These are phyloP conservation scores for Citrus sp. DNA, from an alignment of 345 rosid species.

Conservation along the genomic window DNA sequence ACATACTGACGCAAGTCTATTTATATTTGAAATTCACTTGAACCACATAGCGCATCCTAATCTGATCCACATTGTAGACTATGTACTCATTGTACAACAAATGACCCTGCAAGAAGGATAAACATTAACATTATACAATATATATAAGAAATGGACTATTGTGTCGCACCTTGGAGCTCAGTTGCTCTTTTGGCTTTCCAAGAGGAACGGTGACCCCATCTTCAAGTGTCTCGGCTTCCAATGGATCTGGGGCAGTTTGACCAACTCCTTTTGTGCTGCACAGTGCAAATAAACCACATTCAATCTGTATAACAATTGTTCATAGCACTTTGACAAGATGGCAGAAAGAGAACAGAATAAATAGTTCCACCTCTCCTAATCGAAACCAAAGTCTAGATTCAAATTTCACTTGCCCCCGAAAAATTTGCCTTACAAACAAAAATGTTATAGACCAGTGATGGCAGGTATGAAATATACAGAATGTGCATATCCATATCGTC, in stretches of 20 bases:
- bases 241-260: conserved; percentile 59
- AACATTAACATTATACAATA: background rate
- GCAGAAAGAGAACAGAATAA: background rate
- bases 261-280: conserved; percentile 88
- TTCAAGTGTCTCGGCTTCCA: conserved; percentile 52
- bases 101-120: conserved; percentile 47
- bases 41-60: conserved; percentile 71
- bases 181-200: conserved; percentile 60
- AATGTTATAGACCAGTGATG: background rate
- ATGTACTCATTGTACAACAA: conserved; percentile 77
- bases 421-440: background rate
- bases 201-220: conserved; percentile 72
- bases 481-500: too few species aligned
- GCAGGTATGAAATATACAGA: background rate
- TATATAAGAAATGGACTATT: background rate
- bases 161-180: conserved; percentile 30
- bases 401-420: background rate
- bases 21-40: conserved; percentile 68
- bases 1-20: background rate
- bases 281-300: conserved; percentile 1
- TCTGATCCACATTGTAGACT: conserved; percentile 81
- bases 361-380: background rate
- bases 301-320: background rate
- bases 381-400: background rate
- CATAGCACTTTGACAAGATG: background rate